Evolutionary conservation across 2,329 filamentous ascomycete species (phyloP).

Genomic region (Calonectria montana): DNA sequence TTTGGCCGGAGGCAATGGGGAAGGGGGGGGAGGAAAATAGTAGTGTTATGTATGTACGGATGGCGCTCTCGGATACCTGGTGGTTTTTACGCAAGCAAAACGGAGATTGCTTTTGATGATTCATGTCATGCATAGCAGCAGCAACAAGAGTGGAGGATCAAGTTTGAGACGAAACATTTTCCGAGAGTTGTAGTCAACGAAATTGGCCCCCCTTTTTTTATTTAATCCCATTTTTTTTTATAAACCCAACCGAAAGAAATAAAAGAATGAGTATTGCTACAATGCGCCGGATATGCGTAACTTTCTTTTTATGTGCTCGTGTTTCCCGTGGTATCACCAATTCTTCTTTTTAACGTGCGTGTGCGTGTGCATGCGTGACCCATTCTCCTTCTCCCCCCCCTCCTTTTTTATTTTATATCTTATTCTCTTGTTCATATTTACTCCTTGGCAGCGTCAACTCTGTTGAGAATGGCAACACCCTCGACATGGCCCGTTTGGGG

Average conservation of each 20-base stretch:
- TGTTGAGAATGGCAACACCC: conserved; percentile 73
- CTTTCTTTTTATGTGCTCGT: conserved; percentile 16
- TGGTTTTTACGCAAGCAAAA: conserved; percentile 11
- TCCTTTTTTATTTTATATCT: neutral
- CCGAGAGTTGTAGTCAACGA: conserved; percentile 6
- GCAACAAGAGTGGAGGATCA: conserved; percentile 5
- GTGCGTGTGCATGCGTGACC: neutral
- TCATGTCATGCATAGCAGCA: conserved; percentile 13
- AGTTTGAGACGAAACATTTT: conserved; percentile 15
- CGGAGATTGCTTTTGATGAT: conserved; percentile 11
- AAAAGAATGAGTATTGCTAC: conserved; percentile 15
- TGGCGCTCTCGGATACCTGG: conserved; percentile 20
- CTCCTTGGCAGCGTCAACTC: conserved; percentile 53
- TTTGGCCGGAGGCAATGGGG: neutral
- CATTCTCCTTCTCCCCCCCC: neutral
- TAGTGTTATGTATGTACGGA: conserved; percentile 14
- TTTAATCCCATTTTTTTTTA: conserved; percentile 13
- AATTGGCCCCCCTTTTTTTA: conserved; percentile 22
- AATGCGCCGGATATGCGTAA: conserved; percentile 21
- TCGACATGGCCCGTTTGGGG: conserved; percentile 84
- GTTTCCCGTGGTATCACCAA: conserved; percentile 16
- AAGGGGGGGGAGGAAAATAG: neutral
- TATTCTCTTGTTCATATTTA: conserved; percentile 6
- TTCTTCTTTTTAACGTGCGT: neutral
- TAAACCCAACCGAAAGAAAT: neutral